Conservation (phyloP, 2,329 filamentous ascomycete species). For the Cryphonectria carpinicola region DNA sequence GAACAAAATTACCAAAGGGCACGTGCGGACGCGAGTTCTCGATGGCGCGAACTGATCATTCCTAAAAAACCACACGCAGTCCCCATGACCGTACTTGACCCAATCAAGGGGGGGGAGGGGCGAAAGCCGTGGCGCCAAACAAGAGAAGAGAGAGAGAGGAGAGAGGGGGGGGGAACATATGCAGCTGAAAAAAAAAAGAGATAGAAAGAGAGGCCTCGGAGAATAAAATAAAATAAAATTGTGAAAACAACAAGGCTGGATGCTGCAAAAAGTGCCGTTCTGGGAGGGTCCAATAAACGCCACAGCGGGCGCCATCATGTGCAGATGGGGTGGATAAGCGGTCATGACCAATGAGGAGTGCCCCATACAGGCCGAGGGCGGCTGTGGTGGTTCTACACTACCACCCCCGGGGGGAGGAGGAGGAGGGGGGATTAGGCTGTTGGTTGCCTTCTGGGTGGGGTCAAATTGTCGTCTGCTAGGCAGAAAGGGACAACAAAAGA, state of each 20-base stretch:
- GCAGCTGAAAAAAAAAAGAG: neutral
- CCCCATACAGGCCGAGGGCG: slow-evolving; percentile 9
- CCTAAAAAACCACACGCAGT: neutral
- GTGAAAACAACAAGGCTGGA: slow-evolving; percentile 2
- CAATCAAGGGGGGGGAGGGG: neutral
- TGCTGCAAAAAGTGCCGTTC: neutral
- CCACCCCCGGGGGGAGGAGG: too few species aligned
- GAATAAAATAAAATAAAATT: neutral
- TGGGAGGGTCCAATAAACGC: neutral
- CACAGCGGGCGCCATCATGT: neutral
- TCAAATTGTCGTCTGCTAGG: neutral
- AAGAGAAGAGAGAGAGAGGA: too few species aligned
- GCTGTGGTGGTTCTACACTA: neutral
- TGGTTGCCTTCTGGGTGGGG: neutral
- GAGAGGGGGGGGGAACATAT: neutral
- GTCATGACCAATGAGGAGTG: neutral
- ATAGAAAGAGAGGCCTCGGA: neutral
- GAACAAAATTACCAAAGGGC: neutral
- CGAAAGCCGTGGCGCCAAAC: neutral
- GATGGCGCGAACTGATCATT: neutral
- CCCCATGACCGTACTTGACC: slow-evolving; percentile 1
- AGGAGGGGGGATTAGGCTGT: neutral
- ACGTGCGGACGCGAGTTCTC: neutral
- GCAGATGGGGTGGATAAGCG: neutral
- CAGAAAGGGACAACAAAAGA: too few species aligned